A percentile compares a stretch with the other conserved stretches of the same genome.
These are phyloP conservation scores for Akanthomyces lecanii DNA, from an alignment of 2,329 filamentous ascomycete genomes.

Conservation along the genomic window DNA sequence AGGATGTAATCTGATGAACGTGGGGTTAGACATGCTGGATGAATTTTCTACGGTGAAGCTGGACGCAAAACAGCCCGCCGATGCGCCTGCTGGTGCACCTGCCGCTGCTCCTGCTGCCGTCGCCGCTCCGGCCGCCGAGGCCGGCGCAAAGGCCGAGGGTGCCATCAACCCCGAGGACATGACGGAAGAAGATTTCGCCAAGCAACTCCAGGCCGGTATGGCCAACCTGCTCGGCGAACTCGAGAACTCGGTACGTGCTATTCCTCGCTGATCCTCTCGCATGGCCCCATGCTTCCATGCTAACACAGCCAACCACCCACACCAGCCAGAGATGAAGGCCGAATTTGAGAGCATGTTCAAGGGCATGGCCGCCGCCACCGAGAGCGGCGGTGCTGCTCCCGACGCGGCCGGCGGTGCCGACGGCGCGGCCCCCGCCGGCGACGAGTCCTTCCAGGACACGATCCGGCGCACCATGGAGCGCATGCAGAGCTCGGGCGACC, in stretches of 20 bases:
- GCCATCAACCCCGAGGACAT: conserved; percentile 37
- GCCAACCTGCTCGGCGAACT: conserved; percentile 72
- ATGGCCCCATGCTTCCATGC: background rate
- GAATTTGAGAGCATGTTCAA: conserved; percentile 77
- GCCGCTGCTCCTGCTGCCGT: conserved; percentile 23
- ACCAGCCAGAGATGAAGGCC: conserved; percentile 65
- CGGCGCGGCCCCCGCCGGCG: conserved; percentile 36
- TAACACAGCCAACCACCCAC: background rate
- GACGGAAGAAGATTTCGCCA: conserved; percentile 74
- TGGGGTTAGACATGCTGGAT: conserved; percentile 75
- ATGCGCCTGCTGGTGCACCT: conserved; percentile 22
- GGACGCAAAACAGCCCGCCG: conserved; percentile 23
- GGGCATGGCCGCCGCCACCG: conserved; percentile 57
- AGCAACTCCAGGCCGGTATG: conserved; percentile 88
- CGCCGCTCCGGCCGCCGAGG: conserved; percentile 16
- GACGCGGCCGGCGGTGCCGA: conserved; percentile 34
- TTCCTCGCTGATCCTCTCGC: conserved; percentile 2
- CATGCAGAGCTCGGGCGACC: conserved; percentile 84
- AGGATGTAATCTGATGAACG: background rate
- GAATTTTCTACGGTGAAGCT: conserved; percentile 72
- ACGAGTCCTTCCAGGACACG: conserved; percentile 81
- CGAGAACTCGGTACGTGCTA: conserved; percentile 48
- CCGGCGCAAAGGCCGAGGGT: conserved; percentile 17
- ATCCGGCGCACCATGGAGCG: conserved; percentile 93
- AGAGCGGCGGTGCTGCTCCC: conserved; percentile 33